Percentiles rank a stretch among this genome's conserved stretches.
Conservation (phyloP, 768 basidiomycete genomes). For the Chalciporus sphaerocephalus region DNA sequence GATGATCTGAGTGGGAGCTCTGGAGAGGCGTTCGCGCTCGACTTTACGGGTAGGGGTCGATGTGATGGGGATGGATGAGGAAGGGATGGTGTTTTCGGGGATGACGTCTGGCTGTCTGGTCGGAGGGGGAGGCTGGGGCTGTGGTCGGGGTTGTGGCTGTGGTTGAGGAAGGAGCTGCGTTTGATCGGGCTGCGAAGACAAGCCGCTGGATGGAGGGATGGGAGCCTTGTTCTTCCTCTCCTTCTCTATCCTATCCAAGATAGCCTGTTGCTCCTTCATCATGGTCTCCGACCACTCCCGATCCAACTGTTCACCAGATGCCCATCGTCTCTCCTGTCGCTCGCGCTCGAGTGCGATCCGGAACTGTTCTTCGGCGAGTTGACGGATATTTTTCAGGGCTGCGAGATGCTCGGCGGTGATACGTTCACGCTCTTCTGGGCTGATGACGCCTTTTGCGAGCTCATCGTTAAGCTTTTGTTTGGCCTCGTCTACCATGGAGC, state of each 20-base stretch:
- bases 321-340: slow-evolving; percentile 48
- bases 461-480: slow-evolving; percentile 53
- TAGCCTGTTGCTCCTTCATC: slow-evolving; percentile 39
- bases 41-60: slow-evolving; percentile 9
- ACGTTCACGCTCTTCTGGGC: slow-evolving; percentile 32
- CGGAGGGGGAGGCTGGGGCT: neutral
- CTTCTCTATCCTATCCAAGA: slow-evolving; percentile 47
- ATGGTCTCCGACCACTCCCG: slow-evolving; percentile 32
- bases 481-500: slow-evolving; percentile 51
- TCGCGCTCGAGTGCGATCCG: slow-evolving; percentile 43
- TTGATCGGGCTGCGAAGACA: slow-evolving; percentile 8
- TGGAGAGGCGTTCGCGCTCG: slow-evolving; percentile 15
- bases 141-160: neutral
- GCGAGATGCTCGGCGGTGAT: slow-evolving; percentile 37
- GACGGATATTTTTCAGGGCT: slow-evolving; percentile 42
- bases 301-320: slow-evolving; percentile 35
- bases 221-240: slow-evolving; percentile 27
- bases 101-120: neutral
- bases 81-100: slow-evolving; percentile 7
- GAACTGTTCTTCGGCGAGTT: slow-evolving; percentile 46
- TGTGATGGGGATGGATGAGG: neutral
- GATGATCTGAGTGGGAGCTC: slow-evolving; percentile 16
- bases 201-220: neutral
- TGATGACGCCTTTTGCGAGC: slow-evolving; percentile 41
- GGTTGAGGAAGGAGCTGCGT: neutral